Evolutionary conservation across 176 grass and related monocot genomes (phyloP).

Genomic region (Eremochloa ophiuroides): DNA sequence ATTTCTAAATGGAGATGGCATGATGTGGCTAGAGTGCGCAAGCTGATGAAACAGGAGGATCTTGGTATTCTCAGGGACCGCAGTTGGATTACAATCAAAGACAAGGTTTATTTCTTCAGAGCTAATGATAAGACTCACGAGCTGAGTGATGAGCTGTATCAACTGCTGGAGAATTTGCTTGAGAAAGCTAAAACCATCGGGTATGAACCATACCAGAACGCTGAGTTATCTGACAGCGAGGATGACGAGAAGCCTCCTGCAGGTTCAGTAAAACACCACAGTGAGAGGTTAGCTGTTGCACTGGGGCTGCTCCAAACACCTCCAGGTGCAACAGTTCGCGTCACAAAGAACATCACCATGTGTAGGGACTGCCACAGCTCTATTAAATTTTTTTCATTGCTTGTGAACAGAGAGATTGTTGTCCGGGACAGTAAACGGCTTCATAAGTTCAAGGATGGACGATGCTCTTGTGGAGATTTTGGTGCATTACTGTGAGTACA

Average conservation of each 20-base stretch:
- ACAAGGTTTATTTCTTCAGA: constrained; percentile 63
- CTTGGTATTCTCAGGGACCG: constrained; percentile 61
- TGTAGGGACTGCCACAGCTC: constrained; percentile 85
- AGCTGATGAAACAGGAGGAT: constrained; percentile 69
- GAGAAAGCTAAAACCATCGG: constrained; percentile 58
- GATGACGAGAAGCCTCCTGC: constrained; percentile 37
- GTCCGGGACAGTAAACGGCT: constrained; percentile 75
- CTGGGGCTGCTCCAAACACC: constrained; percentile 63
- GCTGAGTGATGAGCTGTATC: constrained; percentile 38
- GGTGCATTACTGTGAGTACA: constrained; percentile 43
- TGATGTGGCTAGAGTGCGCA: constrained; percentile 56
- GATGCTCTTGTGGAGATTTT: constrained; percentile 86
- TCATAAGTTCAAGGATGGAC: constrained; percentile 77
- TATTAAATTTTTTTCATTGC: constrained; percentile 58
- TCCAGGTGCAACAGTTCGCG: constrained; percentile 38
- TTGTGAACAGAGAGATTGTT: constrained; percentile 77
- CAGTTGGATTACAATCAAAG: constrained; percentile 86
- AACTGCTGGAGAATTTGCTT: constrained; percentile 56
- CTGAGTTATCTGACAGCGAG: constrained; percentile 46
- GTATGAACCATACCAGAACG: constrained; percentile 70
- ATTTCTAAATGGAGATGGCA: constrained; percentile 64
- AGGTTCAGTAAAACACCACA: constrained; percentile 58
- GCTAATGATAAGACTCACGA: constrained; percentile 53
- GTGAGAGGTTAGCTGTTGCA: constrained; percentile 75
- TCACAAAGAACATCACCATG: constrained; percentile 86